These are phyloP conservation scores for Hyaloscypha variabilis DNA, from an alignment of 495 filamentous ascomycete species.

Conservation along the genomic window DNA sequence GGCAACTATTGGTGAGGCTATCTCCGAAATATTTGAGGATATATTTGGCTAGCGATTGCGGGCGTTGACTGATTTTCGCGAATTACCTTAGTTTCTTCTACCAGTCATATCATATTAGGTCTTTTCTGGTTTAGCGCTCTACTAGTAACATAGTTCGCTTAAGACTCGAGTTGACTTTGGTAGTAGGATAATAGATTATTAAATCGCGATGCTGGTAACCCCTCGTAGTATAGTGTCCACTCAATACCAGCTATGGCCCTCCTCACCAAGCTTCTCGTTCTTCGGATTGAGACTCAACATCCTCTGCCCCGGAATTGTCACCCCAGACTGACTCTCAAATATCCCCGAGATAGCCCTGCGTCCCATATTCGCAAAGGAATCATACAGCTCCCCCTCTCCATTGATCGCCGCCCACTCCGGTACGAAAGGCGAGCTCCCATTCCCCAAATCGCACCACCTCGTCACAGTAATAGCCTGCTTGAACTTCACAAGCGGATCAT, in stretches of 20 bases:
- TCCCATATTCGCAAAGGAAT: slow-evolving; percentile 53
- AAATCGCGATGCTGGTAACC: background rate
- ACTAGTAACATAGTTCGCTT: too few relatives aligned
- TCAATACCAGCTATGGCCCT: slow-evolving; percentile 33
- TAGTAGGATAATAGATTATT: background rate
- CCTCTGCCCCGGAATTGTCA: slow-evolving; percentile 56
- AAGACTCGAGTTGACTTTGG: too few relatives aligned
- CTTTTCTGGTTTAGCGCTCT: too few relatives aligned
- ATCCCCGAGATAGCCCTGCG: slow-evolving; percentile 55
- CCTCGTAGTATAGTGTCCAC: background rate
- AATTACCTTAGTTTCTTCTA: too few relatives aligned
- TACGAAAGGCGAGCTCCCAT: slow-evolving; percentile 45
- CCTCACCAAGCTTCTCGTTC: slow-evolving; percentile 44
- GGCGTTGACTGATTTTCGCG: too few relatives aligned
- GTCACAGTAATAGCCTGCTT: slow-evolving; percentile 62
- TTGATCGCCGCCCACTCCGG: slow-evolving; percentile 55
- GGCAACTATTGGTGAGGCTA: too few relatives aligned
- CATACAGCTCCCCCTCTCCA: slow-evolving; percentile 43
- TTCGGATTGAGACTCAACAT: slow-evolving; percentile 55
- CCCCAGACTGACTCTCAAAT: slow-evolving; percentile 57
- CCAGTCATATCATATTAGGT: too few relatives aligned
- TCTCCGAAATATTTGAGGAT: too few relatives aligned
- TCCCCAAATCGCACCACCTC: slow-evolving; percentile 60
- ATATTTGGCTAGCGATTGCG: too few relatives aligned
- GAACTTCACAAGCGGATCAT: slow-evolving; percentile 40